These are phyloP conservation scores for Albugo candida DNA, from an alignment of 352 stramenopile species.

Conservation along the genomic window DNA sequence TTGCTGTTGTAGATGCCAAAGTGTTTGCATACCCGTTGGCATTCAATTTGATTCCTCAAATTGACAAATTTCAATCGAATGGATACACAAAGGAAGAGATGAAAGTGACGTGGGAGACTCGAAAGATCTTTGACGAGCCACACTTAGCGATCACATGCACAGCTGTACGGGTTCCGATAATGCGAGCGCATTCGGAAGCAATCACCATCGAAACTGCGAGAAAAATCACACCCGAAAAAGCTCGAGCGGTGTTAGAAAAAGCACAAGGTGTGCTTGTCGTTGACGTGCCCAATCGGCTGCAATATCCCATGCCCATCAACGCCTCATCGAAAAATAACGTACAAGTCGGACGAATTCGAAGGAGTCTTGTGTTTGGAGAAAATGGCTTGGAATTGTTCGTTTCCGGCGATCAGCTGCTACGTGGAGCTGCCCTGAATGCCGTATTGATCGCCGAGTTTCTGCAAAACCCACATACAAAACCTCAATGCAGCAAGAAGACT, in stretches of 20 bases:
- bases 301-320: slow-evolving; percentile 96
- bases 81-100: slow-evolving; percentile 99
- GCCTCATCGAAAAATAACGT: slow-evolving; percentile 95
- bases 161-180: slow-evolving; percentile 92
- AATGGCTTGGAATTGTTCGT: slow-evolving; percentile 96
- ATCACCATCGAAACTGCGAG: slow-evolving; percentile 90
- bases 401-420: slow-evolving; percentile 91
- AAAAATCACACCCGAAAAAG: slow-evolving; percentile 66
- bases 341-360: slow-evolving; percentile 89
- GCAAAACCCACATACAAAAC: slow-evolving; percentile 31
- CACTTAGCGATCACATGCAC: slow-evolving; percentile 80
- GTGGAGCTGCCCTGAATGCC: slow-evolving; percentile 93
- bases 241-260: slow-evolving; percentile 59
- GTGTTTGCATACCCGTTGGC: slow-evolving; percentile 94
- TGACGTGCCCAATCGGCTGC: slow-evolving; percentile 55
- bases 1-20: slow-evolving; percentile 34
- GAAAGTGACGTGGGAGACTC: slow-evolving; percentile 97
- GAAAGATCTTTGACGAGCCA: slow-evolving; percentile 92
- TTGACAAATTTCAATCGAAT: slow-evolving; percentile 98
- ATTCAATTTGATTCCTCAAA: slow-evolving; percentile 99
- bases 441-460: slow-evolving; percentile 92
- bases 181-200: slow-evolving; percentile 91
- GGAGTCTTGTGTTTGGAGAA: slow-evolving; percentile 90
- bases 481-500: slow-evolving; percentile 53
- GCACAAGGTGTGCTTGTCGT: slow-evolving; percentile 90